Evolutionary conservation across 2,329 filamentous ascomycete species (phyloP).

Genomic region (Penicillium hordei): DNA sequence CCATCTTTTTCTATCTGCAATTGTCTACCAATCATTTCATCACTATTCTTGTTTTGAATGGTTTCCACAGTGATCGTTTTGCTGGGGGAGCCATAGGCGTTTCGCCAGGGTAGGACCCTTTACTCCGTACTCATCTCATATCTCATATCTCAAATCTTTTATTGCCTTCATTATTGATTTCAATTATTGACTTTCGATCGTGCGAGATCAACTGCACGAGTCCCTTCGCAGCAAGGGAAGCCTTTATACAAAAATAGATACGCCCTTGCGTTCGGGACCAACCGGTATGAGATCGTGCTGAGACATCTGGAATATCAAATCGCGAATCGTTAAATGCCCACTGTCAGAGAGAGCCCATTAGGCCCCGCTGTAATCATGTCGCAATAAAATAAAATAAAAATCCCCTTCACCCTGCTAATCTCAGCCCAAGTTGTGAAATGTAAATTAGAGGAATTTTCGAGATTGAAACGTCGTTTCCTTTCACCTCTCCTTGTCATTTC

Average conservation of each 20-base stretch:
- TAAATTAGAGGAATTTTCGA: background rate
- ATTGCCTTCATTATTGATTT: background rate
- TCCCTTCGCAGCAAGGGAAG: slow-evolving; percentile 11
- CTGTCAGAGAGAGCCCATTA: background rate
- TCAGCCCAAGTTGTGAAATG: background rate
- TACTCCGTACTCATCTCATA: background rate
- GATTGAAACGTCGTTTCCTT: background rate
- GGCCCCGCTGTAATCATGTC: background rate
- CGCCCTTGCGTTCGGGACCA: background rate
- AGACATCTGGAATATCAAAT: background rate
- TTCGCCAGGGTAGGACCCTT: background rate
- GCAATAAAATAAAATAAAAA: background rate
- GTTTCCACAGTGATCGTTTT: background rate
- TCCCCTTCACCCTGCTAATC: background rate
- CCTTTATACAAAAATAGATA: background rate
- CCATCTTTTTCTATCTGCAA: background rate
- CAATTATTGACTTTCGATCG: background rate
- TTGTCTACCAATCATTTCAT: background rate
- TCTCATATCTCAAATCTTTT: background rate
- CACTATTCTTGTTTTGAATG: background rate
- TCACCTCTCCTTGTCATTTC: background rate
- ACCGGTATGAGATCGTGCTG: background rate
- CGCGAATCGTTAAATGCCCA: background rate
- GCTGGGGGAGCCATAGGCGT: background rate
- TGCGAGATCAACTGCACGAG: slow-evolving; percentile 3